Conservation (phyloP, 495 filamentous ascomycete genomes). For the Penicillium robsamsonii region DNA sequence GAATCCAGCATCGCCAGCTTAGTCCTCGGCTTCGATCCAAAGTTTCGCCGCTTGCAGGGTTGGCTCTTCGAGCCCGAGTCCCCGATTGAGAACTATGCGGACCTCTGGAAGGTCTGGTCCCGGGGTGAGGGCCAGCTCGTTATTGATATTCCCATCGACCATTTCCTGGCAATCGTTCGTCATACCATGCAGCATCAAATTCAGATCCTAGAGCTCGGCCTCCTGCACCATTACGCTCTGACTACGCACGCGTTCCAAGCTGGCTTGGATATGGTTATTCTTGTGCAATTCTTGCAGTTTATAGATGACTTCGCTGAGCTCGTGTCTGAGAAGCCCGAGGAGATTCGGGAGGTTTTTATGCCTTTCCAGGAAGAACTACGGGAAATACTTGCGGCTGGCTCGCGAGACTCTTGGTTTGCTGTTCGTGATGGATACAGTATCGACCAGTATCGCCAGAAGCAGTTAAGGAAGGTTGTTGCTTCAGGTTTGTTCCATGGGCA, state of each 20-base stretch:
- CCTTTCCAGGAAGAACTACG: conserved; percentile 27
- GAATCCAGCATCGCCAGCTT: conserved; percentile 22
- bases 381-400: conserved; percentile 28
- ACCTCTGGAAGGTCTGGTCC: conserved; percentile 32
- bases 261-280: conserved; percentile 38
- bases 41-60: conserved; percentile 23
- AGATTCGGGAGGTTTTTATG: conserved; percentile 15
- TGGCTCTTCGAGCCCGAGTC: conserved; percentile 29
- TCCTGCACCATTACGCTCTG: conserved; percentile 18
- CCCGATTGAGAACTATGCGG: conserved; percentile 23
- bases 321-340: conserved; percentile 16
- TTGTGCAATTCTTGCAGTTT: conserved; percentile 36
- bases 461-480: conserved; percentile 1
- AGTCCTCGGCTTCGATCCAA: conserved; percentile 33
- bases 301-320: conserved; percentile 33
- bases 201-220: conserved; percentile 11
- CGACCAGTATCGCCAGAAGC: conserved; percentile 14
- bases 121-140: conserved; percentile 28
- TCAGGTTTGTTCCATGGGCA: conserved; percentile 5
- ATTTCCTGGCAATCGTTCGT: conserved; percentile 17
- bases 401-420: conserved; percentile 34
- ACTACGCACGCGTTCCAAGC: conserved; percentile 11
- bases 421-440: conserved; percentile 19
- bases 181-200: conserved; percentile 8
- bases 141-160: conserved; percentile 13